Evolutionary conservation across 495 filamentous ascomycete species (phyloP), one percentile per base, ranked within the genome.

Genomic region (Penicillium atrosanguineum): DNA sequence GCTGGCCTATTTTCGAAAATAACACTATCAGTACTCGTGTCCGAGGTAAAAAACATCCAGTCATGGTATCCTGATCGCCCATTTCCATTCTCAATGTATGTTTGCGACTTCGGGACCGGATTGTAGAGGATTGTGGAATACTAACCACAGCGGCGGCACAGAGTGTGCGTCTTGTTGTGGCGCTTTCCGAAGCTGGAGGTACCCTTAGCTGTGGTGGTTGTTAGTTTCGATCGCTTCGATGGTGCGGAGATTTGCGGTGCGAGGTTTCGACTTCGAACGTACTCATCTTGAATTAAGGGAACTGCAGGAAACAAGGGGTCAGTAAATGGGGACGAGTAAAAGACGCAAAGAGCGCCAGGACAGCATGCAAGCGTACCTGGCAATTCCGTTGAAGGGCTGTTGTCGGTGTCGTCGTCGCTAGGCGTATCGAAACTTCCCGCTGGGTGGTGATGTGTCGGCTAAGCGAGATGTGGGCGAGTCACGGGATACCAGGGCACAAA

Each of bases 101-200:
- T 58, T 64, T 49, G 60, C 60, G 58, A 64, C 26, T 55, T 50
- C 51, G 20, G 57, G 63, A 31, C 52, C 55, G 57, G 51, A 48
- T 41, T 46, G 47, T 38, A 56, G 45, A 20, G 20, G 19, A 39
- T 60, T 44, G 53, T 55, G 52, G 41, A 60, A 70, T 82, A 88
- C 87, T 82, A 74, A 95, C 94, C 94, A 87, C 94, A 98, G 77
- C 94, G 95, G 83, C 95, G 86, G 89, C 94, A 98, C 74, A 98
- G 84, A 66, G 90, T 94, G 84, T 98, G 94, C 77, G 95, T 90
- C 83, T 98, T 98, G 83, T 93, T 98, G 84, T 98, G 90, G 84
- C 90, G 90, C 85, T 93, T 94, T 78, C 91, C 92, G 77, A 95
- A 96, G 81, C 87, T 91, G 74, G 88, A 91, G 71, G 91, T 96